Percentiles rank a stretch among this genome's conserved stretches.
Evolutionary conservation across 305 asterid species (phyloP).

Genomic region (Lippia alba): DNA sequence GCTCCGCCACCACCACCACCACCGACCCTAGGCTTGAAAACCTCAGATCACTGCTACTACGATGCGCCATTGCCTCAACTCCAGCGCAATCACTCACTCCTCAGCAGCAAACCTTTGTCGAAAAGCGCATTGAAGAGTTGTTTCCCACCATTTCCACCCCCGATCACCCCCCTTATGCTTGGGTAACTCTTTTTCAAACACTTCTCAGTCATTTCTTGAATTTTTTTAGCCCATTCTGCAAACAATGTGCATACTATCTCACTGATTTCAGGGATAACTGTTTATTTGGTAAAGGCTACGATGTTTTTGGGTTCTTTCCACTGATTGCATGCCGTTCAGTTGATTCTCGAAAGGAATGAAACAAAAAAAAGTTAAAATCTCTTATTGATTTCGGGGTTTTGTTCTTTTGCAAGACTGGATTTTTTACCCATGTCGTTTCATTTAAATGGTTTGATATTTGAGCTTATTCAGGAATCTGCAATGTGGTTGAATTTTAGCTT

Average conservation of each 20-base stretch:
- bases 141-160: constrained; percentile 50
- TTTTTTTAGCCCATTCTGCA: not conserved
- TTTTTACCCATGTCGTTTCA: too few species aligned
- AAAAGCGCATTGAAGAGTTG: constrained; percentile 43
- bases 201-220: not conserved
- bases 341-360: too few species aligned
- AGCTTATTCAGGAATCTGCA: too few species aligned
- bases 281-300: constrained; percentile 11
- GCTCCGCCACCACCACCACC: not conserved
- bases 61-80: constrained; percentile 37
- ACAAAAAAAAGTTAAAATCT: too few species aligned
- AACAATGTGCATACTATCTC: not conserved
- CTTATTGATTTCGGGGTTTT: too few species aligned
- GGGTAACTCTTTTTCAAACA: constrained; percentile 30
- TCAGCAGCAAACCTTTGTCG: constrained; percentile 33
- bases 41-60: constrained; percentile 41
- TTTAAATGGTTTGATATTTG: too few species aligned
- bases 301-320: constrained; percentile 3
- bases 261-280: constrained; percentile 14
- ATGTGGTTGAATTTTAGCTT: too few species aligned
- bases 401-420: too few species aligned
- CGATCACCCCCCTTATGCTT: constrained; percentile 75
- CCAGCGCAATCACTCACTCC: constrained; percentile 41
- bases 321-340: constrained; percentile 22
- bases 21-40: constrained; percentile 34